Conservation (phyloP, 345 rosid genomes). For the Ailanthus altissimus region DNA sequence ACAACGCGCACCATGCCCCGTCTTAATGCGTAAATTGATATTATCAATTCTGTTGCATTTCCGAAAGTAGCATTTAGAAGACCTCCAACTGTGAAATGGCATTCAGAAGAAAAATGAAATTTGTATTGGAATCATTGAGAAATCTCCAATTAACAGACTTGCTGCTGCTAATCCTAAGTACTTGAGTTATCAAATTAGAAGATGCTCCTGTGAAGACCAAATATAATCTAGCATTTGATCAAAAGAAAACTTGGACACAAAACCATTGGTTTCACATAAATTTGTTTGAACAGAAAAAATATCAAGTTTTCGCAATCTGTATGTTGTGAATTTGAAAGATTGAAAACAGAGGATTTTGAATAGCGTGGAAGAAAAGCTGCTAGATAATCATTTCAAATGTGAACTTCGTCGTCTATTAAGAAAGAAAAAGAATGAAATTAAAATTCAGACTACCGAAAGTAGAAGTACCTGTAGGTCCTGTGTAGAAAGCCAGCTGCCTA, state of each 20-base stretch:
- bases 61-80: constrained; percentile 54
- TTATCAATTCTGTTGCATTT: constrained; percentile 57
- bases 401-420: not conserved
- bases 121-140: not conserved
- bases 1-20: constrained; percentile 50
- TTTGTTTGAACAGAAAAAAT: not conserved
- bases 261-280: not conserved
- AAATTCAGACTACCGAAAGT: not conserved
- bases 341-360: not conserved
- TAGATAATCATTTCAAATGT: not conserved
- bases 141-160: not conserved
- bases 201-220: too few relatives aligned
- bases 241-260: not conserved
- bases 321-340: not conserved
- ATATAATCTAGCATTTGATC: not conserved
- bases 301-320: not conserved
- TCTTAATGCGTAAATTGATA: constrained; percentile 47
- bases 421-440: not conserved
- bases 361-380: not conserved
- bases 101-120: not conserved
- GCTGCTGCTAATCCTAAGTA: not conserved
- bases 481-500: constrained; percentile 55
- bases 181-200: too few relatives aligned
- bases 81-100: constrained; percentile 47
- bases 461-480: constrained; percentile 46